A percentile compares a stretch with the other conserved stretches of the same genome.
Evolutionary conservation across 768 basidiomycete genomes (phyloP).

Genomic region (Boletus patriciae): DNA sequence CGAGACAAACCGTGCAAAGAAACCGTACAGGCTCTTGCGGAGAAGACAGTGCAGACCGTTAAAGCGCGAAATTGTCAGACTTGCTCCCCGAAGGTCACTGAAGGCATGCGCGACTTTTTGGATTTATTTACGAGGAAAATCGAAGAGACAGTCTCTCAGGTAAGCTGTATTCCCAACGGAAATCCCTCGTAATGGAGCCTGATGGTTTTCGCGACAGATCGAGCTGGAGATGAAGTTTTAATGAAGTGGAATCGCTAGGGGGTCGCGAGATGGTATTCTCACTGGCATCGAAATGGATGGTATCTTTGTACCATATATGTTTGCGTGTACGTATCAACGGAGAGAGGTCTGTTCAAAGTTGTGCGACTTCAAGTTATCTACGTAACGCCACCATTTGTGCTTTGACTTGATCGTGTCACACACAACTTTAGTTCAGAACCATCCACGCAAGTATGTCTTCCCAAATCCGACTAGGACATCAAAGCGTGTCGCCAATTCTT

Average conservation of each 20-base stretch:
- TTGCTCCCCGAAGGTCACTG: not conserved
- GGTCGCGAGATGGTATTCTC: not conserved
- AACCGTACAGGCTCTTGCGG: not conserved
- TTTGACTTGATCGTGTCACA: no score
- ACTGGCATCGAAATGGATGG: not conserved
- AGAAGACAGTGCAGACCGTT: not conserved
- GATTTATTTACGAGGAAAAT: constrained; percentile 2
- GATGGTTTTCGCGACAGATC: constrained; percentile 4
- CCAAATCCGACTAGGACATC: no score
- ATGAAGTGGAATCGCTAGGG: not conserved
- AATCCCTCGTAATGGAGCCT: not conserved
- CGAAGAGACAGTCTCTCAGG: constrained; percentile 11
- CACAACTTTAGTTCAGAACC: no score
- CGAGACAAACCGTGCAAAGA: constrained; percentile 23
- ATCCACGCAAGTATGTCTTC: no score
- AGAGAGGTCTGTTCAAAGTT: no score
- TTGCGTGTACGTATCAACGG: no score
- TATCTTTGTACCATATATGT: no score
- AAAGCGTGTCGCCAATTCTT: no score
- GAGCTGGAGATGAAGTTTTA: constrained; percentile 5
- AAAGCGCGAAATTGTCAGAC: not conserved
- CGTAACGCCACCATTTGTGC: no score
- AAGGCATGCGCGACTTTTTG: no score
- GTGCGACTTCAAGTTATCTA: no score
- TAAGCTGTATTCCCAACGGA: not conserved